Evolutionary conservation across 2,329 filamentous ascomycete species (phyloP).

Genomic region (Dactylonectria macrodidyma): DNA sequence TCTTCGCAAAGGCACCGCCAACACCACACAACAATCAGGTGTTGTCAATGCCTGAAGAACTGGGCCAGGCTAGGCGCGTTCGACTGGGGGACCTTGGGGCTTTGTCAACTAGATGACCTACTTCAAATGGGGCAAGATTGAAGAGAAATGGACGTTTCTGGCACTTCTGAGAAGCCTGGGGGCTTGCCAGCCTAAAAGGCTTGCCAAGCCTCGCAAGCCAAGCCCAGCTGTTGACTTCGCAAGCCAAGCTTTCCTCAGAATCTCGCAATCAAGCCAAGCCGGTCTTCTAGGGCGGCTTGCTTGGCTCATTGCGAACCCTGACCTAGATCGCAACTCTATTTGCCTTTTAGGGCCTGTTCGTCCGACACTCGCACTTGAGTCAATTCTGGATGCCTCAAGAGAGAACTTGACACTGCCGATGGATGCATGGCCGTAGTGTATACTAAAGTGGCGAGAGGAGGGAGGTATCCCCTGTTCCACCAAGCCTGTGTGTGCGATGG

Average conservation of each 20-base stretch:
- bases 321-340: too few species aligned
- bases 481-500: too few species aligned
- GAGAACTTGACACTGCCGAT: too few species aligned
- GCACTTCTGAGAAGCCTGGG: background rate
- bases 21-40: background rate
- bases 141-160: background rate
- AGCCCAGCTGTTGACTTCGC: too few species aligned
- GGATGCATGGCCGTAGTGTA: too few species aligned
- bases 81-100: background rate
- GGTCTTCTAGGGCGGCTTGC: background rate
- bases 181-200: background rate
- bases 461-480: too few species aligned
- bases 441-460: too few species aligned
- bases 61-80: background rate
- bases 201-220: background rate
- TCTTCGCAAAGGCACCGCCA: background rate
- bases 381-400: too few species aligned
- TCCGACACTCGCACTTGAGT: too few species aligned
- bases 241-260: background rate
- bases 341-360: too few species aligned
- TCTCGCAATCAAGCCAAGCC: background rate
- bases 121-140: background rate
- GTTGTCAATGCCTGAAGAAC: background rate
- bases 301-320: background rate
- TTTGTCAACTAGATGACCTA: background rate